phyloP scores from a whole-genome alignment of 2,329 filamentous ascomycete genomes.

The Aspergillus spinulosporus region DNA sequence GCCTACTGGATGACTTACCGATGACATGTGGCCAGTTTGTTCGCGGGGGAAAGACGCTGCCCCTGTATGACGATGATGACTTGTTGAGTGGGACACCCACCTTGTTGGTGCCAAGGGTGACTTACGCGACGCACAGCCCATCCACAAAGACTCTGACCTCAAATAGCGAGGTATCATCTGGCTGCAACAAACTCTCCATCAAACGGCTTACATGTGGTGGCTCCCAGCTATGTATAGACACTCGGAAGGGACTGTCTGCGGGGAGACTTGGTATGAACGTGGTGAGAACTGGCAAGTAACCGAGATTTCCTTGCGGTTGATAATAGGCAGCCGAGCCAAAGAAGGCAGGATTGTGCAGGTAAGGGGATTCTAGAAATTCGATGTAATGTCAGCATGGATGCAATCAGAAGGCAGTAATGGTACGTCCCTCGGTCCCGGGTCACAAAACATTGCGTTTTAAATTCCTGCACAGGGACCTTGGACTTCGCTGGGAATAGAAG shows the following conservation, averaged over 20 bases:
- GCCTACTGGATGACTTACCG: slow-evolving; percentile 39
- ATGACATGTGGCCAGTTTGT: slow-evolving; percentile 56
- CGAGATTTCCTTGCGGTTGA: slow-evolving; percentile 28
- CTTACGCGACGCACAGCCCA: slow-evolving; percentile 63
- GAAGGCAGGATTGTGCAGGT: slow-evolving; percentile 48
- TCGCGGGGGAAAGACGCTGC: slow-evolving; percentile 55
- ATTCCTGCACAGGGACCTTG: slow-evolving; percentile 75
- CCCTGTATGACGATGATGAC: slow-evolving; percentile 41
- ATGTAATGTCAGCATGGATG: not conserved
- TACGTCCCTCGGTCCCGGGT: slow-evolving; percentile 52
- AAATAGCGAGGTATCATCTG: slow-evolving; percentile 59
- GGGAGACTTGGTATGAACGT: slow-evolving; percentile 69
- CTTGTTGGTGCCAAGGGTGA: slow-evolving; percentile 15
- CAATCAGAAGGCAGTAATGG: not conserved
- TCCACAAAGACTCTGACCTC: slow-evolving; percentile 70
- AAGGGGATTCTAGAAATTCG: slow-evolving; percentile 51
- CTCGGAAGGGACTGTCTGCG: slow-evolving; percentile 61
- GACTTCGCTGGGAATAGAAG: slow-evolving; percentile 71
- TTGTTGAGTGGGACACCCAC: not conserved
- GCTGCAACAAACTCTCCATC: slow-evolving; percentile 57
- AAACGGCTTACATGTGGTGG: slow-evolving; percentile 60
- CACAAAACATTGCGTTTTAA: slow-evolving; percentile 74
- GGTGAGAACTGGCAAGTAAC: slow-evolving; percentile 64
- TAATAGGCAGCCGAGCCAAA: slow-evolving; percentile 33
- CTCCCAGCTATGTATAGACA: slow-evolving; percentile 75